Base-by-base conservation (phyloP, 345 rosid species). In the Viola odorata region DNA sequence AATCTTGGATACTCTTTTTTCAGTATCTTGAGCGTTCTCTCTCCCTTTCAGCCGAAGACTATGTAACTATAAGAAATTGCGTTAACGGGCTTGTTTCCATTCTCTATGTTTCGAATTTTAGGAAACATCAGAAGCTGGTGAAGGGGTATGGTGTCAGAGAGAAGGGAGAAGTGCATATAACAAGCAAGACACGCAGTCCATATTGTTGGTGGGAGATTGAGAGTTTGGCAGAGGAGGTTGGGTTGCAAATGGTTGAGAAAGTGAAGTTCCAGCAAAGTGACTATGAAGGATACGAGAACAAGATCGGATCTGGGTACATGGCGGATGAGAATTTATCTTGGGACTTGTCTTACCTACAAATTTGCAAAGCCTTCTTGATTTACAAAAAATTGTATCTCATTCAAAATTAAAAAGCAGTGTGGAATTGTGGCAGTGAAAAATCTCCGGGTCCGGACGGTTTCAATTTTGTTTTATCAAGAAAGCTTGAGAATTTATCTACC, bases 161-260 rank as follows among this genome's bases (percentile, higher is more conserved):
- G n/a, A 59, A 70, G 17, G 87, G 92, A 8, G 77, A 84, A 68
- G 70, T 84, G 45, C 87, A 84, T 60, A 67, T 70, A 23, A 62
- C 81, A 13, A 85, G 80, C 64, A 79, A 74, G 62, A 77, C 77
- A 0, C 56, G 56, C 8, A 16, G 69, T 56, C 87, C 87, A 38
- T 87, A 69, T 51, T 55, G 36, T 5, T 8, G 10, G 40, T 82
- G 84, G 91, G 60, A 77, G 53, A 64, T 81, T 47, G 32, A 23
- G 32, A 23, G 32, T 23, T 23, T 23, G 32, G 32, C 32, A 23
- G 32, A 23, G 32, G 32, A 61, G 12, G 70, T 42, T 23, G 81
- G 86, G 51, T 74, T 81, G 38, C n/a, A 39, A 11, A 56, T 81
- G 56, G 55, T 64, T 5, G 54, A 45, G n/a, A 45, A 75, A 69